Conservation (phyloP, 345 rosid species). For the Trapa incisa region DNA sequence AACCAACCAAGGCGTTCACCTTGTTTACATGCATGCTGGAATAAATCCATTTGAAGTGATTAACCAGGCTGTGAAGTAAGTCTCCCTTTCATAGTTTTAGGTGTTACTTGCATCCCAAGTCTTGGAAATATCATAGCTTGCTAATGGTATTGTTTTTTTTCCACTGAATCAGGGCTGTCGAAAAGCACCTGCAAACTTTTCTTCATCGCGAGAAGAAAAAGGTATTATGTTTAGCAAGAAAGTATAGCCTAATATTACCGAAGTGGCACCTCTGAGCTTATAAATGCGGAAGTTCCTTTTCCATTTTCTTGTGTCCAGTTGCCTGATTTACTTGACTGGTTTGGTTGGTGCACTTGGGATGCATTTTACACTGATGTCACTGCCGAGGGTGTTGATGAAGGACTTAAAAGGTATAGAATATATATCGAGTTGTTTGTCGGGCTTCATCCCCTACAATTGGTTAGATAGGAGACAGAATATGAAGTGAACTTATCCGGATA, state of each 20-base stretch:
- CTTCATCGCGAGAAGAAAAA: constrained; percentile 80
- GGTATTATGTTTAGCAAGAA: constrained; percentile 22
- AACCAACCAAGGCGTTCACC: constrained; percentile 71
- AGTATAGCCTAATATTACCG: neutral
- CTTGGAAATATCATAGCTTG: neutral
- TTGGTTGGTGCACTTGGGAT: constrained; percentile 99
- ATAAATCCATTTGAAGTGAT: constrained; percentile 93
- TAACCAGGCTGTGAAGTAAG: constrained; percentile 80
- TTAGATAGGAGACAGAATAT: neutral
- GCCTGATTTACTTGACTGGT: constrained; percentile 89
- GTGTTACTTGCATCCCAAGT: neutral
- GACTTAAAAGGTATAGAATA: constrained; percentile 63
- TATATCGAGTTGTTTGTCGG: constrained; percentile 1
- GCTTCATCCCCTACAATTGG: neutral
- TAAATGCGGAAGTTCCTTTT: neutral
- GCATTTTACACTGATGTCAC: constrained; percentile 96
- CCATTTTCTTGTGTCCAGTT: constrained; percentile 22
- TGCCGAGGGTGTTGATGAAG: constrained; percentile 87
- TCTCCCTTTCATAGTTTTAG: constrained; percentile 3
- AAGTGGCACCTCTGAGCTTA: neutral
- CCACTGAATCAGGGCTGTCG: constrained; percentile 48
- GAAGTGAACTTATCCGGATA: constrained; percentile 1
- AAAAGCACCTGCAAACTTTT: constrained; percentile 81
- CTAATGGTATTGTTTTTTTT: neutral
- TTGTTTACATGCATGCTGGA: constrained; percentile 92